Percentiles rank a stretch among this genome's conserved stretches.
These are phyloP conservation scores for Pythium apleroticum DNA, from an alignment of 352 stramenopile species.

Conservation along the genomic window DNA sequence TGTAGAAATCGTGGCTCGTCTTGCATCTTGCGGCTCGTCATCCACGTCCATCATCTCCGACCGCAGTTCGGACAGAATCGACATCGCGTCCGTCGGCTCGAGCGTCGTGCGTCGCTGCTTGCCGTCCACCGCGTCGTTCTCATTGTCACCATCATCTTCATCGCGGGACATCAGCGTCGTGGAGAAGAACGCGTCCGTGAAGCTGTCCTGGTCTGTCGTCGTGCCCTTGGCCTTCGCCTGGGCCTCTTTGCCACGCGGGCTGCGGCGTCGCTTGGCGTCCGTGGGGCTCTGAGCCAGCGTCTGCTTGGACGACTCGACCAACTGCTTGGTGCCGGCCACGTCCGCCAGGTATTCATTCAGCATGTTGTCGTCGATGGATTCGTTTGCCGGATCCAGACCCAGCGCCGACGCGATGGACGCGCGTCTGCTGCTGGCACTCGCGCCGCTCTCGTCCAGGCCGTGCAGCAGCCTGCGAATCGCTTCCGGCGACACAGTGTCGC, in stretches of 20 bases:
- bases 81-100: slow-evolving; percentile 44
- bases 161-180: slow-evolving; percentile 41
- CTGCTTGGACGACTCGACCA: slow-evolving; percentile 30
- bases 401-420: slow-evolving; percentile 13
- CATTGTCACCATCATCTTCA: slow-evolving; percentile 15
- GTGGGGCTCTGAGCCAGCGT: slow-evolving; percentile 22
- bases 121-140: slow-evolving; percentile 9
- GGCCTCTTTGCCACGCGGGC: not conserved
- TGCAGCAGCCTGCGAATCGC: slow-evolving; percentile 30
- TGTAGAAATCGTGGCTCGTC: slow-evolving; percentile 9
- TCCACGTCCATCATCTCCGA: slow-evolving; percentile 8
- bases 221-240: not conserved
- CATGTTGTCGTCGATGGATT: slow-evolving; percentile 13
- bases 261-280: slow-evolving; percentile 14
- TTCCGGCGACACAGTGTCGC: slow-evolving; percentile 36
- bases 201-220: slow-evolving; percentile 39
- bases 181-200: slow-evolving; percentile 53
- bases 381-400: not conserved
- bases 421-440: slow-evolving; percentile 8
- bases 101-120: slow-evolving; percentile 43
- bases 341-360: slow-evolving; percentile 12
- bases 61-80: slow-evolving; percentile 45
- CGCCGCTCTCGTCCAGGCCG: slow-evolving; percentile 1
- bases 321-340: slow-evolving; percentile 24
- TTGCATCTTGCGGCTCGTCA: not conserved